Base-by-base conservation (phyloP, 2,329 filamentous ascomycete species). In the Phialocephala sp. region DNA sequence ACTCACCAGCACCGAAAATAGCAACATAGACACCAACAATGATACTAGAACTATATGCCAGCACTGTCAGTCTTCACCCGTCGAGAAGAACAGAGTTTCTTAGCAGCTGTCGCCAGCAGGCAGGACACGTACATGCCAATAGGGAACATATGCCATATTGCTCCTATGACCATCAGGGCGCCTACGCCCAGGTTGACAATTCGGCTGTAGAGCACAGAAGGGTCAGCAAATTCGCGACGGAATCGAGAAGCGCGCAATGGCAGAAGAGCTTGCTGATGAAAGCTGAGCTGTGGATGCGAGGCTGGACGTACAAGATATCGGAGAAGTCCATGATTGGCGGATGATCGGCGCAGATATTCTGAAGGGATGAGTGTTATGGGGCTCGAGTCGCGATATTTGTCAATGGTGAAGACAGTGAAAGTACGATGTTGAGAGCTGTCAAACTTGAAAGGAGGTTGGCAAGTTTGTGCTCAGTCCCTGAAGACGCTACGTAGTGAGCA, bases 131-230 rank as follows among this genome's bases (percentile, higher is more conserved):
- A 90, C 87, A 91, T 82, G 63, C 72, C 72, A 65, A 85, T 20
- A 45, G 81, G 76, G 77, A 91, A 91, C 81, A 93, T 89, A 76
- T 92, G 88, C 69, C 84, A 84, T 75, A 93, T 84, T 74, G 93
- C 94, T 71, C 94, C 94, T 57, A 97, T 84, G 57, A 97, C 83
- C 88, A 97, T 96, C 72, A 97, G 86, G 72, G 90, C 90, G 74
- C 90, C 95, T 70, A 96, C 89, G 74, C 84, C 92, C 79, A 99
- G 84, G 85, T 99, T 99, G 79, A 97, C 92, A 77, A 98, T 88
- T 77, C 95, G 95, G 83, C 95, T 98, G 78, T 66, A 72, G 66
- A 68, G 73, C 63, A 70, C 37, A 14, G 12, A 9, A 47, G 58
- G 36, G 69, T 79, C 74, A 75, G 76, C 71, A 71, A 69, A 68